phyloP scores from a whole-genome alignment of 768 basidiomycete species.

The Boletus subcaerulescens region DNA sequence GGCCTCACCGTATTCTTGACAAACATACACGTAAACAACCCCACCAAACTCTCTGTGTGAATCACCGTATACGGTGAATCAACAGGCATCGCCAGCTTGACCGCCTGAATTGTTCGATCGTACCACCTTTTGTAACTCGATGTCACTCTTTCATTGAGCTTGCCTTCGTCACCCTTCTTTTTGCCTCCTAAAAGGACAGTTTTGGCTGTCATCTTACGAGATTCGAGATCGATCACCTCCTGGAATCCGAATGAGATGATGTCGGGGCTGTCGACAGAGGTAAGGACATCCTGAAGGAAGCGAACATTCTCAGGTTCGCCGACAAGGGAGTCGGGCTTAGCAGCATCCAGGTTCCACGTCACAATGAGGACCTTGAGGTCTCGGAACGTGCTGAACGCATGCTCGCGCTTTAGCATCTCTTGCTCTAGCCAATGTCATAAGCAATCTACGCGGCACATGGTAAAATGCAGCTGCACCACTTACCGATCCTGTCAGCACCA shows the following conservation, averaged over 20 bases:
- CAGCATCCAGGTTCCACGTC: conserved; percentile 92
- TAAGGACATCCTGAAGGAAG: conserved; percentile 78
- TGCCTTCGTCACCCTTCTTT: conserved; percentile 55
- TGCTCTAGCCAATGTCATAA: conserved; percentile 49
- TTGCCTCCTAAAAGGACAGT: conserved; percentile 76
- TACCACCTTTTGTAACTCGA: conserved; percentile 87
- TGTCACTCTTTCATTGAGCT: conserved; percentile 75
- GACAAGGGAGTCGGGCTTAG: conserved; percentile 70
- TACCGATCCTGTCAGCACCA: conserved; percentile 83
- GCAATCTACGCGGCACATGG: not conserved
- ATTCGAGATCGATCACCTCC: conserved; percentile 95
- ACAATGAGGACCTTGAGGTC: conserved; percentile 74
- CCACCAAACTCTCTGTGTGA: conserved; percentile 87
- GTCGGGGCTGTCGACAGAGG: conserved; percentile 73
- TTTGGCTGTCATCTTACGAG: conserved; percentile 88
- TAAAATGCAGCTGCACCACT: conserved; percentile 27
- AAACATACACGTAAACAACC: conserved; percentile 76
- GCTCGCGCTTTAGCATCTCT: conserved; percentile 72
- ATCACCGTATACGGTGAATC: conserved; percentile 75
- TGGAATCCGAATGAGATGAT: conserved; percentile 95
- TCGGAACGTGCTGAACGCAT: conserved; percentile 75
- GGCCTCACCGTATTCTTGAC: conserved; percentile 64
- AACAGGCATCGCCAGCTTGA: conserved; percentile 70
- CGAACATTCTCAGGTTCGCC: conserved; percentile 67
- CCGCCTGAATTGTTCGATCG: conserved; percentile 69